Base-by-base conservation (phyloP, 2,329 filamentous ascomycete genomes). In the Penicillium sp. region DNA sequence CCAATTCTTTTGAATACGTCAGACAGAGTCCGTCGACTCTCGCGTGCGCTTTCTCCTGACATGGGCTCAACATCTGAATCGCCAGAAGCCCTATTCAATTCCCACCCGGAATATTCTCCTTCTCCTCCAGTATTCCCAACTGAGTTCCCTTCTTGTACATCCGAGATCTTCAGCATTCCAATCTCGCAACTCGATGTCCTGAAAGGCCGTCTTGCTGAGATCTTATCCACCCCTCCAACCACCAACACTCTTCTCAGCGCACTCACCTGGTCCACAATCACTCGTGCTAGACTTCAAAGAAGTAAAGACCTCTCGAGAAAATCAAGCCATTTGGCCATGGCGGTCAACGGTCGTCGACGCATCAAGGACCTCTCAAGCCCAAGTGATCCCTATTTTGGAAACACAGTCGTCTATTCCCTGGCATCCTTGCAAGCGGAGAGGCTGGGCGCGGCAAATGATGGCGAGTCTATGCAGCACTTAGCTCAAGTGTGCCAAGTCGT, bases 191-290 rank as follows among this genome's bases (percentile, higher is more conserved):
- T 45, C 44, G 31, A 45, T 38, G 34, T 10, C 11, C 11, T 46
- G 10, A 46, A 38, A 21, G 4, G 21, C n/a, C 11, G 29, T 14
- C 16, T 46, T 10, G 3, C n/a, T 7, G 50, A 49, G 18, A 39
- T 50, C 9, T 52, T 43, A 3, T 24, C 34, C 2, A 29, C 21
- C 5, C 4, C 38, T 21, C 52, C 24, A 10, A 49, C 46, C 2
- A 57, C 52, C 34, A 55, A 59, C 18, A 40, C 47, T 5, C 6
- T 59, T 14, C n/a, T 57, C 5, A 44, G 44, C 40, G 52, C 57
- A 8, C 57, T 59, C 5, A 39, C 57, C 44, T 57, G 55, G 57
- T 53, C 52, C 21, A 43, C 52, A 24, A 42, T 59, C 31, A 59
- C 57, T 3, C 55, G 55, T 3, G 43, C 44, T 3, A 49, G 55